Evolutionary conservation across 495 filamentous ascomycete species (phyloP).

Genomic region (Filosporella fistucella): DNA sequence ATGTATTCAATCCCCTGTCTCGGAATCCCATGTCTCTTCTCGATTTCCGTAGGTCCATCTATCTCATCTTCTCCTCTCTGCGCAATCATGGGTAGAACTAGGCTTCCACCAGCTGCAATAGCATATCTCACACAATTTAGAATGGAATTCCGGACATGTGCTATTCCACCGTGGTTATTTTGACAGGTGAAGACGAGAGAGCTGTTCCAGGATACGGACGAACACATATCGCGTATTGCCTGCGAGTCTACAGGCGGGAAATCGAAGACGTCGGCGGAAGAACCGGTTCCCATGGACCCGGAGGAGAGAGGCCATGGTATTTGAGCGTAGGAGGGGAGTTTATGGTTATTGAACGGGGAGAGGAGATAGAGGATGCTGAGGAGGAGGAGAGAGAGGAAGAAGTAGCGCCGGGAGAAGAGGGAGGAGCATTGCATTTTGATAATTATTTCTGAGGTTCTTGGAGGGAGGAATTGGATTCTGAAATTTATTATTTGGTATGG

Average conservation of each 20-base stretch:
- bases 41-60: neutral
- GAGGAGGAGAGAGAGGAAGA: too few species aligned
- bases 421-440: too few species aligned
- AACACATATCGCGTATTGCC: slow-evolving; percentile 18
- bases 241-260: slow-evolving; percentile 19
- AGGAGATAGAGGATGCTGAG: too few species aligned
- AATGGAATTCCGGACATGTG: slow-evolving; percentile 20
- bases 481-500: too few species aligned
- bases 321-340: too few species aligned
- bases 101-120: slow-evolving; percentile 21
- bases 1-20: slow-evolving; percentile 15
- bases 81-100: slow-evolving; percentile 20
- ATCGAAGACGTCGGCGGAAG: slow-evolving; percentile 14
- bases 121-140: slow-evolving; percentile 26
- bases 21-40: slow-evolving; percentile 4
- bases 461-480: too few species aligned
- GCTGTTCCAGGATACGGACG: slow-evolving; percentile 14
- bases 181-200: slow-evolving; percentile 24
- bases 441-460: too few species aligned
- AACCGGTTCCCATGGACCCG: neutral
- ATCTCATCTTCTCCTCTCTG: slow-evolving; percentile 11
- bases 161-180: slow-evolving; percentile 18
- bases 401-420: too few species aligned
- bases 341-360: too few species aligned
- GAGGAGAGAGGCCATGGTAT: too few species aligned